These are phyloP conservation scores for Hordeum marinum DNA, from an alignment of 176 grass and related monocot genomes.

Conservation along the genomic window DNA sequence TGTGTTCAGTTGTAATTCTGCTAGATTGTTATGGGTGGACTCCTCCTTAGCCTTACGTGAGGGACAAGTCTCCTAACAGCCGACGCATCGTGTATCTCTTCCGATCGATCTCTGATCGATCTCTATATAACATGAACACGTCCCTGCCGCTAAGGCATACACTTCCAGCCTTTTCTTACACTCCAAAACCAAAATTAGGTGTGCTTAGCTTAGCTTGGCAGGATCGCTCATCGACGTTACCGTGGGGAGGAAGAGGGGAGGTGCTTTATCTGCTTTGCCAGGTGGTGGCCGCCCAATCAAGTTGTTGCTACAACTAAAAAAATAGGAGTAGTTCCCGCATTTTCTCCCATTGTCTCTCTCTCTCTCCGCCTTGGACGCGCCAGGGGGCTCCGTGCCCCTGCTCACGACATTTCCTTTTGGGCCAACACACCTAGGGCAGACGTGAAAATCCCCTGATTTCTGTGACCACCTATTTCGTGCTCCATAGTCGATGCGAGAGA, in stretches of 20 bases:
- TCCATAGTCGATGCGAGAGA: too few species aligned
- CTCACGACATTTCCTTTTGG: background rate
- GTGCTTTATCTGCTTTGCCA: constrained; percentile 9
- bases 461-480: background rate
- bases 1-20: too few species aligned
- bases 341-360: background rate
- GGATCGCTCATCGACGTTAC: background rate
- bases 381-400: background rate
- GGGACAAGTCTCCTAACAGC: too few species aligned
- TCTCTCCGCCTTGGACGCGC: background rate
- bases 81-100: too few species aligned
- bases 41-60: too few species aligned
- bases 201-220: background rate
- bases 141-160: too few species aligned
- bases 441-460: background rate
- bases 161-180: too few species aligned
- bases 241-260: background rate
- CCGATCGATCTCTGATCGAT: too few species aligned
- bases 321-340: background rate
- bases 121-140: too few species aligned
- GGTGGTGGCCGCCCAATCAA: constrained; percentile 26
- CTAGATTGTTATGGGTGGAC: too few species aligned
- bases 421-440: background rate
- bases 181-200: background rate
- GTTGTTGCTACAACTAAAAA: background rate